phyloP scores from a whole-genome alignment of 495 filamentous ascomycete genomes.

The Talaromyces trachyspermus region DNA sequence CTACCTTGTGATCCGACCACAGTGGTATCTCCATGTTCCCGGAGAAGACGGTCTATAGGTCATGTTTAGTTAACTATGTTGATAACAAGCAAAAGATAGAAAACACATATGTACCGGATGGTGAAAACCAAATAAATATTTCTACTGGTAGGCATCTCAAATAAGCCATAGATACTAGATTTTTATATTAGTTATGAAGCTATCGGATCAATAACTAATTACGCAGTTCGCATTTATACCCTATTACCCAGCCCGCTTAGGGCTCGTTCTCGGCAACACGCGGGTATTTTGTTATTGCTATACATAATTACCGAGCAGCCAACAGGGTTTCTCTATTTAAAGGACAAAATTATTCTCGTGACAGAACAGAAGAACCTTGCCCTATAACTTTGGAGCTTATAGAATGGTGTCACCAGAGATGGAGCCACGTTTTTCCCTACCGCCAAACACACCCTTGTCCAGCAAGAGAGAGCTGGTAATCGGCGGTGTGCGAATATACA shows the following conservation, averaged over 20 bases:
- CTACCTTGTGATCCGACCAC: conserved; percentile 4
- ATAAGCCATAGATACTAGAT: no score
- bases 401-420: not conserved
- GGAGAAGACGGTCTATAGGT: conserved; percentile 26
- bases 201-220: no score
- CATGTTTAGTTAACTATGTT: conserved; percentile 48
- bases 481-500: not conserved
- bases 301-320: no score
- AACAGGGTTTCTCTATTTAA: conserved; percentile 12
- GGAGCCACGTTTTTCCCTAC: conserved; percentile 3
- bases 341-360: not conserved
- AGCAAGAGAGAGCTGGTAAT: conserved; percentile 1
- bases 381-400: not conserved
- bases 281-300: no score
- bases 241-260: no score
- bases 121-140: no score
- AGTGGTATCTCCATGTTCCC: conserved; percentile 22
- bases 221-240: no score
- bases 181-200: no score
- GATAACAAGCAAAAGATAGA: conserved; percentile 31
- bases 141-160: no score
- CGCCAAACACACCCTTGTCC: not conserved
- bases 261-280: no score
- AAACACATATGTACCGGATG: no score
- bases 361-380: not conserved